These are phyloP conservation scores for Beauveria australis DNA, from an alignment of 2,329 filamentous ascomycete species.

Conservation along the genomic window DNA sequence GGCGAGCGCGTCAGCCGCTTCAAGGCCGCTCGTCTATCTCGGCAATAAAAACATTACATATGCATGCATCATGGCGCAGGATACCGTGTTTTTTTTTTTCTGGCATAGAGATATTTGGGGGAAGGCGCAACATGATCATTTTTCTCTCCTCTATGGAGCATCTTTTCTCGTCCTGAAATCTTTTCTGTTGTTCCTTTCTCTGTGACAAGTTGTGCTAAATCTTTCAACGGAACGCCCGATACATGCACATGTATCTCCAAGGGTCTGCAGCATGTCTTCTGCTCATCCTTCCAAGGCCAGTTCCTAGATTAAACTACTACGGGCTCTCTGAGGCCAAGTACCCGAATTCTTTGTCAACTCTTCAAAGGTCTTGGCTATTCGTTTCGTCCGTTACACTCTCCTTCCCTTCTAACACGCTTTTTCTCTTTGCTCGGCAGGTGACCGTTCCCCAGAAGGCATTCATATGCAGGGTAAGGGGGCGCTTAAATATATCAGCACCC, in stretches of 20 bases:
- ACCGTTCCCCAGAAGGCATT: background rate
- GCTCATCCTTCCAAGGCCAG: conserved; percentile 39
- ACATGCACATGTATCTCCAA: conserved; percentile 15
- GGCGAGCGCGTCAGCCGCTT: conserved; percentile 63
- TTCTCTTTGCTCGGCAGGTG: background rate
- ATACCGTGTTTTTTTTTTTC: conserved; percentile 9
- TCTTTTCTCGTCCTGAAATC: background rate
- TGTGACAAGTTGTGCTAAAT: background rate
- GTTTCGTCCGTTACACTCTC: conserved; percentile 54
- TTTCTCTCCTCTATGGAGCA: background rate
- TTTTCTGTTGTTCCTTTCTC: background rate
- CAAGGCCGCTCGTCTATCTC: conserved; percentile 59
- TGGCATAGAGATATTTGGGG: background rate
- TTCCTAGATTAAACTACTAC: conserved; percentile 47
- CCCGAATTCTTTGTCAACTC: conserved; percentile 16
- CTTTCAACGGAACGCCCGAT: background rate
- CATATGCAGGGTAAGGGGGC: background rate
- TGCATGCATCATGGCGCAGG: conserved; percentile 8
- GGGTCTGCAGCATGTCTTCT: conserved; percentile 47
- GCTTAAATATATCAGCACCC: background rate
- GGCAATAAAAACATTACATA: conserved; percentile 28
- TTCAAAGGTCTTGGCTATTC: conserved; percentile 47
- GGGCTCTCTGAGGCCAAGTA: conserved; percentile 55
- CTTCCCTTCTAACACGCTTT: too few relatives aligned
- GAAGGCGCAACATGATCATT: background rate